Evolutionary conservation across 768 basidiomycete genomes (phyloP), one percentile per base, ranked within the genome.

Genomic region (Tylopilus sp.): DNA sequence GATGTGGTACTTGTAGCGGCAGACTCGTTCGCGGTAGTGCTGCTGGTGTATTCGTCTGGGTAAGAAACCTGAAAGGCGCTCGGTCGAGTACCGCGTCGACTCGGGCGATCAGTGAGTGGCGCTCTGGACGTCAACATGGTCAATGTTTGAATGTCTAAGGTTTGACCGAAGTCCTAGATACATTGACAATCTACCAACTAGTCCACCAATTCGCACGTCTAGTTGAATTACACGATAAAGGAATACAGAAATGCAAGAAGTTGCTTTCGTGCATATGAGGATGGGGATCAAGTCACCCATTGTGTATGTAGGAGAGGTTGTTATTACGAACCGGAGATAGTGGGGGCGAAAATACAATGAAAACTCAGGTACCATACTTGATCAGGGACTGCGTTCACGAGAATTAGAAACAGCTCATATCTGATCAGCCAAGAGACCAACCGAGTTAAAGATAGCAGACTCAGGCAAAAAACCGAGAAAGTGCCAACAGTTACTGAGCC

Each of bases 21-120:
- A 5, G 65, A 67, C 10, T 70, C 67, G 25, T 59, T 43, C 39
- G 56, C 36, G 18, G 36, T 40, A 3, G 28, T 28, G 26, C 6
- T 28, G 26, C 6, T 28, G 26, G 6, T 28, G 11, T 62, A 59
- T 48, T 79, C 78, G 11, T 69, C 73, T 1, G 75, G 74, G 52
- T 79, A 85, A 10, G 78, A 77, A 11, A 83, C 69, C 12, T 82
- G 79, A 39, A 75, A 78, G 3, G 85, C 83, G 5, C 69, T 76
- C 0, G 79, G 80, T 35, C 80, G 78, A 23, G 65, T 61, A 22
- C 69, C 56, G 22, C 63, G 63, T 28, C 62, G 53, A 56, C 52
- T 56, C 15, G 60, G 61, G 40, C 40, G 55, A 10, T 28, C 8
- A 15, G 1, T 42, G 40, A 41, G 2, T 31, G 30, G 33, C n/a